phyloP scores from a whole-genome alignment of 306 rosid genomes.

The Senna siamea region DNA sequence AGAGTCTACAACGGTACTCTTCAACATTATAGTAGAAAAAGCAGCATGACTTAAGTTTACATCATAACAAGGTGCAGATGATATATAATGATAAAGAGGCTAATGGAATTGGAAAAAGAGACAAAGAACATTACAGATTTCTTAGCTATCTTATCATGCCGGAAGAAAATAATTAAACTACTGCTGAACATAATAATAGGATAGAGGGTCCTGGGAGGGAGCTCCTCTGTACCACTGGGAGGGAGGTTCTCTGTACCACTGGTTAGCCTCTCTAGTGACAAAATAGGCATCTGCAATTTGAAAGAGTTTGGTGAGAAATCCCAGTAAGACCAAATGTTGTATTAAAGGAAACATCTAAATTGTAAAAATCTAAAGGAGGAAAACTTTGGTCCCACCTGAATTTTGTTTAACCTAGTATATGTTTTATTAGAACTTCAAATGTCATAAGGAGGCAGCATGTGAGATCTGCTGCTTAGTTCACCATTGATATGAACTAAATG shows the following conservation, averaged over 20 bases:
- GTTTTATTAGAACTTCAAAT: not conserved
- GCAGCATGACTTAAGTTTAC: constrained; percentile 1
- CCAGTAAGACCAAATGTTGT: constrained; percentile 23
- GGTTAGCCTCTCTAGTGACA: constrained; percentile 69
- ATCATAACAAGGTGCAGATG: constrained; percentile 4
- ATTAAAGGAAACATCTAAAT: not conserved
- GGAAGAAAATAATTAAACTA: no score
- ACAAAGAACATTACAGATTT: constrained; percentile 13
- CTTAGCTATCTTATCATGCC: constrained; percentile 25
- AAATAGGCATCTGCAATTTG: constrained; percentile 85
- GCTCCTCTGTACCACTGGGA: constrained; percentile 69
- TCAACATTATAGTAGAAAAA: no score
- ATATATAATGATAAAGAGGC: not conserved
- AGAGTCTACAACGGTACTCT: not conserved
- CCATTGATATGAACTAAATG: no score
- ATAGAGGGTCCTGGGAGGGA: constrained; percentile 53
- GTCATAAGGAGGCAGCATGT: not conserved
- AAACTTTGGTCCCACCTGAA: no score
- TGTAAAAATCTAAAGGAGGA: not conserved
- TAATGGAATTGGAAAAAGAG: no score
- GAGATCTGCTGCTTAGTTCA: not conserved
- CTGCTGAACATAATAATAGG: no score
- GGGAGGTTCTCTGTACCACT: constrained; percentile 88
- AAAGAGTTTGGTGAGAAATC: constrained; percentile 27
- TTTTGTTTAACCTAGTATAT: no score